Evolutionary conservation across 495 filamentous ascomycete species (phyloP), one percentile per base, ranked within the genome.

Genomic region (Pyrenula aspistea): DNA sequence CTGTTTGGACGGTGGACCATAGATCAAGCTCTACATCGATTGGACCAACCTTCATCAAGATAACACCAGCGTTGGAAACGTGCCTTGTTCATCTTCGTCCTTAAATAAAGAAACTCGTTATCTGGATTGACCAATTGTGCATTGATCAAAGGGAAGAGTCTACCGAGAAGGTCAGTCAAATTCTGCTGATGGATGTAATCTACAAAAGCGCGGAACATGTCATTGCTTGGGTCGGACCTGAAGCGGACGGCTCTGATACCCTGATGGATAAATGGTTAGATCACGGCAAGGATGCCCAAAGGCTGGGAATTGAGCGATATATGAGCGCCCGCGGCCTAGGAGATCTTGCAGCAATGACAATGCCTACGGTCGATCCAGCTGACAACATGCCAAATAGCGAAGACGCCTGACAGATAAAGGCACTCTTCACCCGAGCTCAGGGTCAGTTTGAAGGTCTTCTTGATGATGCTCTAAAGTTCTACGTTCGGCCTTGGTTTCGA

Each of bases 401-500:
- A 42, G 15, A 42, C 15, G 31, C 31, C 31, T 4, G 31, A 42
- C 31, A 42, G 15, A 15, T 42, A 15, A 42, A 8, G 31, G 31
- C 31, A 42, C 31, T 42, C 8, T 42, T 42, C 8, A 42, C 31
- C 31, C 31, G 31, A 42, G 31, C 31, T 42, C 31, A 42, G 31
- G 31, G 31, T 42, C 31, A 42, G 15, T 42, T 42, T 42, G 31
- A 42, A 42, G 31, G 31, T 42, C 31, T 42, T 42, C 15, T 42
- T 42, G 31, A 42, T 42, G 31, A 42, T 15, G 31, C 31, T 42
- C 31, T 42, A 15, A 50, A 23, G 2, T 56, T 63, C 22, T 55
- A 60, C n/a, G 49, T 12, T 20, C 58, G 61, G 11, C 58, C 64
- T 2, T 66, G 61, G 60, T 66, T 66, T 58, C 24, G 52, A 49